Conservation (phyloP, 257 asterid genomes). For the Eustoma russellianum region DNA sequence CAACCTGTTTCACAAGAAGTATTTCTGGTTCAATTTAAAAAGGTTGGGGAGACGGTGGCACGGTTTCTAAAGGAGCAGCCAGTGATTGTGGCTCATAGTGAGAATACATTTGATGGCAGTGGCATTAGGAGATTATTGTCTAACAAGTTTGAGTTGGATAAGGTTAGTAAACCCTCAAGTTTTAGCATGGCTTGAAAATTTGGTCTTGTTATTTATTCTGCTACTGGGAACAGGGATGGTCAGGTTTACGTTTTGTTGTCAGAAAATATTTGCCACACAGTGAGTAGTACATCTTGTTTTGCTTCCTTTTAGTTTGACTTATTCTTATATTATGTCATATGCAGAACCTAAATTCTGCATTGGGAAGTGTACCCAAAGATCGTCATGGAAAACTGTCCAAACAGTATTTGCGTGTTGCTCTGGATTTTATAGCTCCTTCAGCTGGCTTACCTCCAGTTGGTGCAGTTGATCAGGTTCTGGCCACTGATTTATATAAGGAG, state of each 20-base stretch:
- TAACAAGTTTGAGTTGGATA: constrained; percentile 72
- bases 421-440: constrained; percentile 62
- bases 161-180: constrained; percentile 30
- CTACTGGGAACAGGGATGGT: too few species aligned
- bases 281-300: too few species aligned
- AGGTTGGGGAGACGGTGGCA: constrained; percentile 43
- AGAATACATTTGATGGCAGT: constrained; percentile 78
- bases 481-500: too few species aligned
- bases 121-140: constrained; percentile 63
- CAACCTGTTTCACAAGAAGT: constrained; percentile 61
- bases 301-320: neutral
- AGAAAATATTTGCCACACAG: too few species aligned
- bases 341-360: constrained; percentile 54
- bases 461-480: constrained; percentile 55
- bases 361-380: constrained; percentile 47
- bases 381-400: constrained; percentile 59
- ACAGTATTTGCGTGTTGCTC: constrained; percentile 52
- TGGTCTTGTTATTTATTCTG: too few species aligned
- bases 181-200: neutral
- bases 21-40: constrained; percentile 47
- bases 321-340: neutral
- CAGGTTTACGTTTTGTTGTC: neutral
- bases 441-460: constrained; percentile 90
- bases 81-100: constrained; percentile 85
- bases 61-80: constrained; percentile 70